Evolutionary conservation across 2,329 filamentous ascomycete genomes (phyloP).

Genomic region (Clonostachys sp.): DNA sequence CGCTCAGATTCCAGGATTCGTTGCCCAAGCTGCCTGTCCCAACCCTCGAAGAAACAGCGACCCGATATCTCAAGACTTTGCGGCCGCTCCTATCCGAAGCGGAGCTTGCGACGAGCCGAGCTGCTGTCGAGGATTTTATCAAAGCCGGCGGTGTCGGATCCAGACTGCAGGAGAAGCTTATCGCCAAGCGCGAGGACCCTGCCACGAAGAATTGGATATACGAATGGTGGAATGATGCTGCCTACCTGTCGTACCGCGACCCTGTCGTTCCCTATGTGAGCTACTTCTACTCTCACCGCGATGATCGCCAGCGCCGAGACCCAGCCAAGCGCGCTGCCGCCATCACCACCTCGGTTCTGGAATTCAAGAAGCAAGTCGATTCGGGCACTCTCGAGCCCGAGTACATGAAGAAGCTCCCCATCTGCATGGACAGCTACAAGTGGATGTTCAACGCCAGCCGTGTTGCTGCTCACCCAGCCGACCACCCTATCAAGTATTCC

Average conservation of each 20-base stretch:
- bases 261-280: conserved; percentile 97
- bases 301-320: conserved; percentile 82
- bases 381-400: conserved; percentile 81
- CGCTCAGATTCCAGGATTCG: conserved; percentile 84
- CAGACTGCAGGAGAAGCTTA: conserved; percentile 81
- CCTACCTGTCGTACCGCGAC: conserved; percentile 90
- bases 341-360: conserved; percentile 77
- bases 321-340: conserved; percentile 91
- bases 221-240: conserved; percentile 97
- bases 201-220: conserved; percentile 89
- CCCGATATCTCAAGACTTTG: conserved; percentile 75
- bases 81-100: conserved; percentile 65
- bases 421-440: conserved; percentile 97
- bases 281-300: conserved; percentile 98
- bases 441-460: conserved; percentile 98
- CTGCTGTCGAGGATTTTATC: conserved; percentile 84
- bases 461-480: conserved; percentile 75
- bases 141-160: conserved; percentile 80
- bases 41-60: conserved; percentile 75
- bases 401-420: conserved; percentile 96
- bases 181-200: conserved; percentile 74
- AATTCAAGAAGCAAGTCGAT: conserved; percentile 95
- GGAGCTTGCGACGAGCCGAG: conserved; percentile 70
- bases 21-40: conserved; percentile 76
- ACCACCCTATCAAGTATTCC: conserved; percentile 79